phyloP scores from a whole-genome alignment of 176 grass and related monocot genomes.

The Saccharum officinarum region DNA sequence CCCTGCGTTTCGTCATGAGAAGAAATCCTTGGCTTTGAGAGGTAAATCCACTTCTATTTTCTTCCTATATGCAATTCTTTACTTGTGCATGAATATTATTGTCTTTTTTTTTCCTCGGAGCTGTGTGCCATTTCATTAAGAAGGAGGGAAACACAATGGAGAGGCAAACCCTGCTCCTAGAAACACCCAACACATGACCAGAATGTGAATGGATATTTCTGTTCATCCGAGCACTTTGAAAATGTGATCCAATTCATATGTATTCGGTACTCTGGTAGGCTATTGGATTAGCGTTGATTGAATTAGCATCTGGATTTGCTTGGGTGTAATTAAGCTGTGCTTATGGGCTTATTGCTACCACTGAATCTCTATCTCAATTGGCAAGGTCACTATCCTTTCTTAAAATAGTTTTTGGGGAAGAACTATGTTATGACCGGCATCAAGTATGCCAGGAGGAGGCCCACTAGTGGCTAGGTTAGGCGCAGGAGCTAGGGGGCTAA shows the following conservation, averaged over 20 bases:
- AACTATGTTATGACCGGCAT: no score
- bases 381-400: background rate
- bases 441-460: no score
- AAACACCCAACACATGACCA: background rate
- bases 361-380: background rate
- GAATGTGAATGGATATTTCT: background rate
- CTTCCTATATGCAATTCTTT: background rate
- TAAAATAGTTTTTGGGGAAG: background rate
- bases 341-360: conserved; percentile 11
- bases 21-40: conserved; percentile 27
- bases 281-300: background rate
- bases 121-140: background rate
- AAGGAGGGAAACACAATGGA: background rate
- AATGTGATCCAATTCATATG: background rate
- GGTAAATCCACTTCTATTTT: conserved; percentile 22
- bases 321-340: background rate
- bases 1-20: conserved; percentile 22
- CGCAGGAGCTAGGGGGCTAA: no score
- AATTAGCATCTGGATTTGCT: conserved; percentile 6
- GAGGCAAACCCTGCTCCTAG: background rate
- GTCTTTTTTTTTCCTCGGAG: background rate
- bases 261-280: background rate
- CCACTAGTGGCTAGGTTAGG: no score
- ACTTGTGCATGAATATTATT: background rate
- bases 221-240: background rate